Base-by-base conservation (phyloP, 768 basidiomycete species). In the Naganishia vishniacii region DNA sequence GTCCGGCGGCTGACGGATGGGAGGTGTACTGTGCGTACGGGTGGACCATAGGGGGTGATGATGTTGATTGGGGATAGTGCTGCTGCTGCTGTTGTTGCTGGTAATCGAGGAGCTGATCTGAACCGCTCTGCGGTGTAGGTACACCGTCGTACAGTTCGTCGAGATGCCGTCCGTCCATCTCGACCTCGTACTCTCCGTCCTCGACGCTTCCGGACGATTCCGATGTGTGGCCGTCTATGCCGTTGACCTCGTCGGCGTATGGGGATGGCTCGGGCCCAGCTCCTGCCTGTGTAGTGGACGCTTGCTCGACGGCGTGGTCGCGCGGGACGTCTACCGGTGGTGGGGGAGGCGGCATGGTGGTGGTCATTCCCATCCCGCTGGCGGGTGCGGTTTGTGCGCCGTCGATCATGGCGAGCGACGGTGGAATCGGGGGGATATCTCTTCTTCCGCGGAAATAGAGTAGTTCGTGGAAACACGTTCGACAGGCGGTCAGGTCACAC, bases 401-500 rank as follows among this genome's bases (percentile, higher is more conserved):
- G 25, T 49, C 48, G n/a, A 40, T 53, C 62, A n/a, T 53, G 23
- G 48, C 40, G 20, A 29, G 53, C 16, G 53, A 20, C 41, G 23
- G 20, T 1, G 42, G 53, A 15, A 45, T 20, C 12, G 48, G 65
- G 3, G 63, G 20, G 44, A 63, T 53, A 20, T 67, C 65, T 29
- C 65, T 49, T 25, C 65, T 51, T 4, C 65, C 65, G 26, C 65
- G 49, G 42, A 67, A 67, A 34, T 67, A 67, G 13, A 67, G 56
- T 29, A 67, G 37, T 56, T 67, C 65, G 61, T 67, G 65, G 61
- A 67, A 67, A 41, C 65, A 67, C 11, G 65, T 67, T 34, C 65
- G 18, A 26, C 65, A 67, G 13, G 61, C 60, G 13, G 65, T 67
- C 29, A 67, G 47, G 32, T 67, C 59, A 20, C 65, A 67, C 65